Evolutionary conservation across 2,329 filamentous ascomycete species (phyloP).

Genomic region (Scedosporium aurantiacum): DNA sequence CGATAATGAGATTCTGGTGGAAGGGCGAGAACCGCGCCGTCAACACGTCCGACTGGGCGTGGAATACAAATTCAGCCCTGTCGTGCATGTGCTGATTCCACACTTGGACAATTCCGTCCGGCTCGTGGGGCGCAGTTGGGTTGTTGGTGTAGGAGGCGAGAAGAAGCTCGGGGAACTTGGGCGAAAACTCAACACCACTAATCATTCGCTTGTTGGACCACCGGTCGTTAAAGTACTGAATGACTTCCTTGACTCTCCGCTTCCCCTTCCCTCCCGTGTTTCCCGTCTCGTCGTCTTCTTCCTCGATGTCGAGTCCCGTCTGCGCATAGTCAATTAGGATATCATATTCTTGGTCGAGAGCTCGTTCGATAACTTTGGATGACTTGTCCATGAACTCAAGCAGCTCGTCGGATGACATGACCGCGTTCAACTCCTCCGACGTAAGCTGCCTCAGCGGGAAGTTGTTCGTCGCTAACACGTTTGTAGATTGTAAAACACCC

Average conservation of each 20-base stretch:
- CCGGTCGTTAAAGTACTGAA: slow-evolving; percentile 87
- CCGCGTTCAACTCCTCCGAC: slow-evolving; percentile 76
- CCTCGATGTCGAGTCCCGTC: slow-evolving; percentile 62
- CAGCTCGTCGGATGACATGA: slow-evolving; percentile 87
- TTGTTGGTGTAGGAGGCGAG: slow-evolving; percentile 97
- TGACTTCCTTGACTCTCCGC: slow-evolving; percentile 71
- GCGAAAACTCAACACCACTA: slow-evolving; percentile 88
- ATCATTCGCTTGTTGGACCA: slow-evolving; percentile 98
- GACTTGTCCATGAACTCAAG: slow-evolving; percentile 90
- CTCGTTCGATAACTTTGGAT: slow-evolving; percentile 92
- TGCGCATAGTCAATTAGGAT: slow-evolving; percentile 90
- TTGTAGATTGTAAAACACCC: slow-evolving; percentile 29
- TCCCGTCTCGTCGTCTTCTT: slow-evolving; percentile 69
- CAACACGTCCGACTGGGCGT: slow-evolving; percentile 89
- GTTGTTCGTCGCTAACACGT: slow-evolving; percentile 31
- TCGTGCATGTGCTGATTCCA: slow-evolving; percentile 96
- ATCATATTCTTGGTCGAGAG: slow-evolving; percentile 91
- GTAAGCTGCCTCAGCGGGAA: slow-evolving; percentile 75
- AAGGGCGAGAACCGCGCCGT: slow-evolving; percentile 98
- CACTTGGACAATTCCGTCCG: slow-evolving; percentile 84
- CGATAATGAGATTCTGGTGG: slow-evolving; percentile 90
- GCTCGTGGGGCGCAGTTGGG: slow-evolving; percentile 84
- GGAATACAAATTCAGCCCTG: slow-evolving; percentile 91
- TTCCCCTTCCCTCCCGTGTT: slow-evolving; percentile 61
- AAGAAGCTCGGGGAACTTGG: slow-evolving; percentile 86